phyloP scores from a whole-genome alignment of 768 basidiomycete genomes.

The Pholiota conissans region DNA sequence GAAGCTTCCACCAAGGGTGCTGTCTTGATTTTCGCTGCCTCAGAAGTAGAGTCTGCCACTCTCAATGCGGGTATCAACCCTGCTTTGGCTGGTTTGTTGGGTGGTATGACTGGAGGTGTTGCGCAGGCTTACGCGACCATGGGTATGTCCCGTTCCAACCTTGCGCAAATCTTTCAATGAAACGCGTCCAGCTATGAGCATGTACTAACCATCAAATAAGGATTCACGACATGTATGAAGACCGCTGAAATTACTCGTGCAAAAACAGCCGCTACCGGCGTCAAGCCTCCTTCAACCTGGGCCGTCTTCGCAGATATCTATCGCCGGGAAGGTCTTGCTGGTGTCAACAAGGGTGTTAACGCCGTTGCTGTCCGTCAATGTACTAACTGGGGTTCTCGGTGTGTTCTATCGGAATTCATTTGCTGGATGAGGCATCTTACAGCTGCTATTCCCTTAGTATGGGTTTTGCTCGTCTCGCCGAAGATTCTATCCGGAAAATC shows the following conservation, averaged over 20 bases:
- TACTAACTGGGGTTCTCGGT: constrained; percentile 94
- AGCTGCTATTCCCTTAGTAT: constrained; percentile 52
- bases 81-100: constrained; percentile 83
- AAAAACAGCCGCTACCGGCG: constrained; percentile 84
- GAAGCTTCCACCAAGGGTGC: constrained; percentile 98
- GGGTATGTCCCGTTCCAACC: constrained; percentile 59
- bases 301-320: constrained; percentile 95
- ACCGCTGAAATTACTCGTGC: constrained; percentile 96
- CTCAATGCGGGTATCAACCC: constrained; percentile 72
- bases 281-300: constrained; percentile 90
- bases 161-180: not conserved
- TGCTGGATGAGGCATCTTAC: not conserved
- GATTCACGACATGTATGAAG: constrained; percentile 99
- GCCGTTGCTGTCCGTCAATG: constrained; percentile 90
- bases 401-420: constrained; percentile 20
- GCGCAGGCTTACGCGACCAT: constrained; percentile 99
- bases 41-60: constrained; percentile 82
- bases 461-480: constrained; percentile 94
- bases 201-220: constrained; percentile 37
- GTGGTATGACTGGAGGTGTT: constrained; percentile 97
- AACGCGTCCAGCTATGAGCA: not conserved
- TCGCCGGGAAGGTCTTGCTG: constrained; percentile 87
- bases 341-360: constrained; percentile 99
- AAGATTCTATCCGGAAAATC: constrained; percentile 71
- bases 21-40: constrained; percentile 93